These are phyloP conservation scores for Triticum aestivum DNA, from an alignment of 176 grass and related monocot species.

Conservation along the genomic window IWGSC_CS_RefSeq_v2.1 NC_057801.1:493425444-493425943, in stretches of 20 bases:
- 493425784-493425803: neutral
- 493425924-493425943: neutral
- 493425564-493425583: constrained; percentile 73
- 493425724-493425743: constrained; percentile 30
- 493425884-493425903: neutral
- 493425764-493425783: neutral
- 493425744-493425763: constrained; percentile 41
- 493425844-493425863: neutral
- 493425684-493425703: constrained; percentile 43
- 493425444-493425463: constrained; percentile 73
- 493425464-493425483: constrained; percentile 92
- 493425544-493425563: constrained; percentile 57
- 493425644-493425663: constrained; percentile 75
- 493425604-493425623: constrained; percentile 66
- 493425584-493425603: constrained; percentile 60
- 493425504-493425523: constrained; percentile 64
- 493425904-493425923: neutral
- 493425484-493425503: constrained; percentile 87
- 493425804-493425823: neutral
- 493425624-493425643: constrained; percentile 84
- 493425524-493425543: constrained; percentile 77
- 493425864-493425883: neutral
- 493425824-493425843: constrained; percentile 34
- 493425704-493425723: constrained; percentile 21
- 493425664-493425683: constrained; percentile 64